Evolutionary conservation across 257 asterid genomes (phyloP), one percentile per base, ranked within the genome.

Genomic region (Solanum tarapatanum): DNA sequence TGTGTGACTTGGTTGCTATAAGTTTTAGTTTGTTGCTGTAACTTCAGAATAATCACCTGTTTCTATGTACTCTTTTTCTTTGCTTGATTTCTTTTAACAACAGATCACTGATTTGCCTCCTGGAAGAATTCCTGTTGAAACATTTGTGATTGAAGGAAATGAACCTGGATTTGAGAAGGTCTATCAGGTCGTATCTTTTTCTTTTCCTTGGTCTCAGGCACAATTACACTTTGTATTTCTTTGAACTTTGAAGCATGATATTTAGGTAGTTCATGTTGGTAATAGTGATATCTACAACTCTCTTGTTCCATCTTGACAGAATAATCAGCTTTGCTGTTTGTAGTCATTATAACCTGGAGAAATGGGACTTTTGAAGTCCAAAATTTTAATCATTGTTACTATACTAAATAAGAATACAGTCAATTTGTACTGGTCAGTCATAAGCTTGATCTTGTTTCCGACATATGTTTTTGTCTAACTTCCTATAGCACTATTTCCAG

Each of bases 41-140:
- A 80, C 85, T 48, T 43, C 16, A 43, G 24, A 24, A 79, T 26
- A 24, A 84, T 26, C 30, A 85, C 45, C 21, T 85, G 0, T 41
- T 43, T 43, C 88, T 41, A 11, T 89, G 37, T 7, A 43, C 21
- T 51, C 1, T 79, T 39, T 69, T 86, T 43, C 72, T 55, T 87
- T 84, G 83, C 83, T 41, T 51, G 66, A 36, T 75, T 73, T 89
- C 48, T 87, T 86, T 48, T 76, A 91, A 90, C 90, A 76, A 85
- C 95, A 97, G 98, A 97, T 97, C 84, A 97, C 96, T 79, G 98
- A 94, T 92, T 90, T 95, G 90, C 99, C 98, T 86, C 98, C 98
- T 43, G 99, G 99, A 93, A 97, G 99, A 90, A 89, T 94, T 36
- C 99, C 98, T 24, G 93, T 97, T 36, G 92, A 94, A 90, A 95